Evolutionary conservation across 2,329 filamentous ascomycete genomes (phyloP).

Genomic region (Hymenoscyphus repandus): DNA sequence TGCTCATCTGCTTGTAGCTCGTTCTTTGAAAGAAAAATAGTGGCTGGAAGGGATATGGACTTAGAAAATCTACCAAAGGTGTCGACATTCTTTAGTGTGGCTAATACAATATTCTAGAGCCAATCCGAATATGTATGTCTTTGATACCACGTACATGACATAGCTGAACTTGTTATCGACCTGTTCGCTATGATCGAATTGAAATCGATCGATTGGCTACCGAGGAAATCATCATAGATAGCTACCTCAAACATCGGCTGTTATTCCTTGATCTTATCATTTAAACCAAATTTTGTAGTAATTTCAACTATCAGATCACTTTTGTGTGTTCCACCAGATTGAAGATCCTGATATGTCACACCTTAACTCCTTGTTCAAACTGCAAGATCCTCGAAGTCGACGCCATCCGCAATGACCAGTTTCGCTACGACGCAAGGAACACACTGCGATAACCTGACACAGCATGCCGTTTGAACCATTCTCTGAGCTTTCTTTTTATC

Average conservation of each 20-base stretch:
- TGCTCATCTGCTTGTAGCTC: conserved; percentile 1
- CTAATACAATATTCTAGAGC: no score
- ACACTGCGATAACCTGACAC: neutral
- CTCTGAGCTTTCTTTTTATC: neutral
- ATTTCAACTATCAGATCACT: conserved; percentile 6
- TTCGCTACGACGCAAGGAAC: conserved; percentile 24
- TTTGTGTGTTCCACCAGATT: conserved; percentile 10
- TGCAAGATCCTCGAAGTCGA: conserved; percentile 4
- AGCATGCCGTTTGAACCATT: conserved; percentile 1
- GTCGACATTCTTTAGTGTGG: no score
- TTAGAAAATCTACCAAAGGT: no score
- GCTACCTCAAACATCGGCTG: conserved; percentile 14
- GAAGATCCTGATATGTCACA: conserved; percentile 17
- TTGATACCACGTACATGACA: no score
- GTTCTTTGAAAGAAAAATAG: no score
- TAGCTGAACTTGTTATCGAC: no score
- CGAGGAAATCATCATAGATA: conserved; percentile 3
- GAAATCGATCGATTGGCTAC: no score
- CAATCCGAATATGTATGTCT: no score
- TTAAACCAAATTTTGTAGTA: conserved; percentile 8
- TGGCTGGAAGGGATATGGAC: no score
- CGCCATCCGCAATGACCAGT: conserved; percentile 10
- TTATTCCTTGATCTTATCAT: conserved; percentile 13
- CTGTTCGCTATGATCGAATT: neutral
- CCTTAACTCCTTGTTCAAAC: conserved; percentile 16